These are phyloP conservation scores for Aspergillus sp. DNA, from an alignment of 2,329 filamentous ascomycete species.

Conservation along the genomic window DNA sequence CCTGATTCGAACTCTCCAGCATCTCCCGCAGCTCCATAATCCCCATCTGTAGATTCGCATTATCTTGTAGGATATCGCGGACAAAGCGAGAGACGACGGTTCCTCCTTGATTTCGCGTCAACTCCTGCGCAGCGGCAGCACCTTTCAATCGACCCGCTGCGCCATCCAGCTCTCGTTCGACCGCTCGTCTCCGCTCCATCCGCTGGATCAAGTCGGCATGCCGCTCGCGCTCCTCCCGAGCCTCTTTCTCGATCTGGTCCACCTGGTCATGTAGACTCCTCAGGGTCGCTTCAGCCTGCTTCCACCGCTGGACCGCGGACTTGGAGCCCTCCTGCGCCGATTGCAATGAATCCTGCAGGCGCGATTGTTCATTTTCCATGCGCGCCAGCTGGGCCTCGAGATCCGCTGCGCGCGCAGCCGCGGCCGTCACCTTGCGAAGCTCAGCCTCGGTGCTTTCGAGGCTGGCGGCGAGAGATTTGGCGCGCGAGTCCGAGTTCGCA, in stretches of 20 bases:
- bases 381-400: conserved; percentile 77
- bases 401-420: conserved; percentile 71
- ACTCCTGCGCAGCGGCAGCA: conserved; percentile 68
- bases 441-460: conserved; percentile 76
- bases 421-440: conserved; percentile 69
- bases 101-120: conserved; percentile 58
- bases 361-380: conserved; percentile 78
- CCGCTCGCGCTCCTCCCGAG: conserved; percentile 73
- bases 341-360: conserved; percentile 66
- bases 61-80: conserved; percentile 91
- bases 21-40: conserved; percentile 90
- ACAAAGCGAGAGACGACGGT: conserved; percentile 93
- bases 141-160: conserved; percentile 79
- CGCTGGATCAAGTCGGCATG: conserved; percentile 78
- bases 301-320: conserved; percentile 78
- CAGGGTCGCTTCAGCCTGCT: conserved; percentile 77
- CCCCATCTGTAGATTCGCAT: conserved; percentile 86
- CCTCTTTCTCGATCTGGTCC: conserved; percentile 82
- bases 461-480: conserved; percentile 72
- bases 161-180: conserved; percentile 78
- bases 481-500: conserved; percentile 73
- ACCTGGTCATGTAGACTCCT: conserved; percentile 80
- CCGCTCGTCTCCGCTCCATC: conserved; percentile 77
- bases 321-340: conserved; percentile 72
- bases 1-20: conserved; percentile 86